Evolutionary conservation across 1,139 yeast genomes (phyloP).

Genomic region (Hemisphaericaspora xylofermentans): DNA sequence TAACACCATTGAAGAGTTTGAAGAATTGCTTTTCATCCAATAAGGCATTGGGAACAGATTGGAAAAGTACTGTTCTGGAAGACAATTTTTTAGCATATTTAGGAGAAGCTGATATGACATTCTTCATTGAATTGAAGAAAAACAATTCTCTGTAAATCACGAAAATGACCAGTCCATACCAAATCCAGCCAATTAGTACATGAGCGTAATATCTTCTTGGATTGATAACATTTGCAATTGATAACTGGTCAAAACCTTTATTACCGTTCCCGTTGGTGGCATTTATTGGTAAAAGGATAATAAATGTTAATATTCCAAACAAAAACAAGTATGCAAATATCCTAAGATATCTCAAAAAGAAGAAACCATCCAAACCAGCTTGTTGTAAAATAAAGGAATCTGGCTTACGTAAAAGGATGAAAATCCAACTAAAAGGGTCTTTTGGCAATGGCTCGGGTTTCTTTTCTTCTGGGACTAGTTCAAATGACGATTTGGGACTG

Average conservation of each 20-base stretch:
- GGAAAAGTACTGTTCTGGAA: constrained; percentile 78
- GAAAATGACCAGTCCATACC: constrained; percentile 67
- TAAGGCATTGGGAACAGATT: constrained; percentile 71
- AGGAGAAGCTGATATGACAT: constrained; percentile 80
- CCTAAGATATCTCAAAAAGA: constrained; percentile 58
- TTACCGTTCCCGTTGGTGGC: constrained; percentile 56
- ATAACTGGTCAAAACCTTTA: constrained; percentile 73
- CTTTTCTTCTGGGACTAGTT: constrained; percentile 58
- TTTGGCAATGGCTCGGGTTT: constrained; percentile 61
- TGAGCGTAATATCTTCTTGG: constrained; percentile 78
- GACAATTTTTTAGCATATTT: constrained; percentile 69
- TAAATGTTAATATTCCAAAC: constrained; percentile 45
- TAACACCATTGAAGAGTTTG: constrained; percentile 66
- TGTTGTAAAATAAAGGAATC: constrained; percentile 67
- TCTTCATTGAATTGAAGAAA: constrained; percentile 76
- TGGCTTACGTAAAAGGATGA: constrained; percentile 56
- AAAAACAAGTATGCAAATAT: constrained; percentile 46
- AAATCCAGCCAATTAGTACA: constrained; percentile 76
- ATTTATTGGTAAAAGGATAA: constrained; percentile 63
- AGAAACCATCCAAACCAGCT: constrained; percentile 74
- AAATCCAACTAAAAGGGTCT: constrained; percentile 65
- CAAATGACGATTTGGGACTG: constrained; percentile 62
- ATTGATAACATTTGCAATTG: constrained; percentile 68
- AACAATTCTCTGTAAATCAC: constrained; percentile 79
- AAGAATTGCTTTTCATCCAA: constrained; percentile 62